Base-by-base conservation (phyloP, 164 flowering plant genomes). In the Protea cynaroides region DNA sequence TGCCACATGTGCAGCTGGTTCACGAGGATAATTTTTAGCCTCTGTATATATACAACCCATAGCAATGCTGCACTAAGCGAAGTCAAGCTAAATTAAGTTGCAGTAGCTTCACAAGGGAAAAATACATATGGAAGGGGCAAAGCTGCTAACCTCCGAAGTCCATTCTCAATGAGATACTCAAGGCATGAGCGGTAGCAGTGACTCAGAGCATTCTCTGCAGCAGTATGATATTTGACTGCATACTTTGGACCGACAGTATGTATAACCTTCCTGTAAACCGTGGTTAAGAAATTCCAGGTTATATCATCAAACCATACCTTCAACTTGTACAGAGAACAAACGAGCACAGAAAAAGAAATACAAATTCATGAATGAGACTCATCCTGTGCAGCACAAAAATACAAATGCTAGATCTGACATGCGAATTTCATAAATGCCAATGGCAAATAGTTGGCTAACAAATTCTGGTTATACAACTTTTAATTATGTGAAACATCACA, bases 211-310 rank as follows among this genome's bases (percentile, higher is more conserved):
- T 90, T 95, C 79, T 95, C 99, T 23, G 98, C 99, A 63, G 99
- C 99, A 50, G 99, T 92, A 71, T 95, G 99, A 74, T 95, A 95
- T 70, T 95, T 95, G 47, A 95, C 87, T 17, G 99, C 98, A 84
- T 95, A 95, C 81, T 95, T 95, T 38, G 99, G 99, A 64, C 98
- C 98, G 58, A 95, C 99, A 14, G 99, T 95, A 76, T 95, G 99
- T 70, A 95, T 87, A 53, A 95, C 88, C 76, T 84, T 87, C 96
- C 99, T 95, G 78, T 19, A 24, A 80, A 61, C 10, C 46, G 66
- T 11, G 12, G 58, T 7, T 55, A n/a, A 13, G 17, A 8, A 65
- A 47, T 8, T 36, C 17, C 29, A 50, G 59, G 53, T 46, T 64
- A 10, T 58, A 8, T 54, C n/a, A 54, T 53, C 5, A 36, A 67